Evolutionary conservation across 2,329 filamentous ascomycete genomes (phyloP).

Genomic region (Aspergillus ibericus): DNA sequence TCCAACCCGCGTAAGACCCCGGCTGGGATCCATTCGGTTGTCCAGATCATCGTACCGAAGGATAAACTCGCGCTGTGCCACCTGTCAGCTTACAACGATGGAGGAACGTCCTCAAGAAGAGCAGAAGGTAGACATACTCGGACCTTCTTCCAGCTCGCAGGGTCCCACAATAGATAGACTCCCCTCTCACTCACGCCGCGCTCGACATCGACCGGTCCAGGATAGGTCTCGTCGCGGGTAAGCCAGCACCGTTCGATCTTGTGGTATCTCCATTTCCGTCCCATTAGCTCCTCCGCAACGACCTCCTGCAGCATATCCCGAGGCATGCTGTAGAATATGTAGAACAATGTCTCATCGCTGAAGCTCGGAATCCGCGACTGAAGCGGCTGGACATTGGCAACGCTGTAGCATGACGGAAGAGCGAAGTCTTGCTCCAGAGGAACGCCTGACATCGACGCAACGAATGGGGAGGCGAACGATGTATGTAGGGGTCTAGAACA

Average conservation of each 20-base stretch:
- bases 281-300: conserved; percentile 62
- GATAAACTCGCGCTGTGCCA: conserved; percentile 47
- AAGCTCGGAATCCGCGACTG: conserved; percentile 60
- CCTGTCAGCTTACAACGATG: conserved; percentile 17
- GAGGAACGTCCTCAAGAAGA: background rate
- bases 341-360: conserved; percentile 65
- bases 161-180: conserved; percentile 54
- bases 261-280: conserved; percentile 54
- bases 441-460: conserved; percentile 55
- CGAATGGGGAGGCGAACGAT: conserved; percentile 65
- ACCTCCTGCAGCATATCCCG: conserved; percentile 66
- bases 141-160: conserved; percentile 51
- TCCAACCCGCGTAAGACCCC: conserved; percentile 36
- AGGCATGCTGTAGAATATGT: conserved; percentile 69
- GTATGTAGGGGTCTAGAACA: conserved; percentile 57
- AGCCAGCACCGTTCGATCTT: conserved; percentile 55
- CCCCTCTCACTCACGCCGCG: conserved; percentile 51
- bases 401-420: conserved; percentile 64
- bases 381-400: conserved; percentile 65
- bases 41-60: conserved; percentile 52
- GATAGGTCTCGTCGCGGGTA: conserved; percentile 50
- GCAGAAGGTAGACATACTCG: conserved; percentile 36
- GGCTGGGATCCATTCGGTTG: conserved; percentile 45
- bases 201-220: conserved; percentile 50
- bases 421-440: conserved; percentile 64